Evolutionary conservation across 495 filamentous ascomycete genomes (phyloP), one percentile per base, ranked within the genome.

Genomic region (Tuber brumale): DNA sequence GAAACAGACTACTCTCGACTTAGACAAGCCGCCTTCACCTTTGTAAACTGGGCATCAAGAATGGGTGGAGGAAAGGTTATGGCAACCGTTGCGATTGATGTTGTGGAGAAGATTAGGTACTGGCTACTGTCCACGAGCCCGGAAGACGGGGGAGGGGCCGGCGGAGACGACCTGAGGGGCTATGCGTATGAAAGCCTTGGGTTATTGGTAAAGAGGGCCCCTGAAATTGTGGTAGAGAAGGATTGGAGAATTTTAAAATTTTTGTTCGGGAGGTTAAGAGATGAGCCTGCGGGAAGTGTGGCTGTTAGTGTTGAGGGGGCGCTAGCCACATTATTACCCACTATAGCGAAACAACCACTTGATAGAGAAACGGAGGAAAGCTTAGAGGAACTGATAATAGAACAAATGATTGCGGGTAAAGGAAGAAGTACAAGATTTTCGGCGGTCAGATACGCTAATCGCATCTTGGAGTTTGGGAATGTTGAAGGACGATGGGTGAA

Each of bases 241-340:
- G 83, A 89, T 69, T 84, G 92, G 85, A 85, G 89, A 69, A 84
- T 94, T 39, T 61, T 83, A 31, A 77, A 69, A 35, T 83, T 83
- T 87, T 97, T 45, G 93, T 99, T 82, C 87, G 86, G 42, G 92
- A 92, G 8, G 86, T 69, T 98, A n/a, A 89, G 89, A 73, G 90
- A 92, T 77, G 94, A 98, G 81, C 88, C 90, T 3, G 93, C 89
- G 9, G 88, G 90, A 21, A 89, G 90, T 16, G 89, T 95, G 27
- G 91, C 91, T 39, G 90, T 97, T 74, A 95, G 93, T 83, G 92
- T 97, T 69, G 94, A 97, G 79, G 93, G 94, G 73, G 92, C 94
- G 7, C 85, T 99, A 3, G 93, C 93, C 66, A 94, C 90, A 73
- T 88, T 97, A 69, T 83, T 94, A 81, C 92, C 82, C 81, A 89